These are phyloP conservation scores for Pestalotiopsis sp. DNA, from an alignment of 2,329 filamentous ascomycete species.

Conservation along the genomic window DNA sequence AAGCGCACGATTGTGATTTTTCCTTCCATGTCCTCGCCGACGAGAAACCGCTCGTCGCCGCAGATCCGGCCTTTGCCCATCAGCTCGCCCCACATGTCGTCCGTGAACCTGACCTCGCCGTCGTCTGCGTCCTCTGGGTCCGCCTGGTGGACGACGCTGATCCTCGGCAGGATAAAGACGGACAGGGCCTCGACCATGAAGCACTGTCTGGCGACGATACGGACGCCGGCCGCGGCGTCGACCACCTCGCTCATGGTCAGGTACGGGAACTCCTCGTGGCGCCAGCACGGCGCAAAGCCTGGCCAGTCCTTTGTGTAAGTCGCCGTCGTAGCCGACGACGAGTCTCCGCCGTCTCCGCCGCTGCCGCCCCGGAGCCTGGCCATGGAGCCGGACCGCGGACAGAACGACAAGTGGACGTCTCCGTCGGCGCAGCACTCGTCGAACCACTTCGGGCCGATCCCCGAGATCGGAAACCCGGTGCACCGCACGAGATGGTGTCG, in stretches of 20 bases:
- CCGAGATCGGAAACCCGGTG: slow-evolving; percentile 56
- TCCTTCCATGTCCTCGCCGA: slow-evolving; percentile 57
- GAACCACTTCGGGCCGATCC: slow-evolving; percentile 51
- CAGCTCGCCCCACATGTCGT: slow-evolving; percentile 50
- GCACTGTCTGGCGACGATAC: slow-evolving; percentile 47
- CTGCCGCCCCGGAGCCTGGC: slow-evolving; percentile 15
- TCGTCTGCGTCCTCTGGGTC: slow-evolving; percentile 16
- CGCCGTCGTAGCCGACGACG: not conserved
- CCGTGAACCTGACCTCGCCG: slow-evolving; percentile 42
- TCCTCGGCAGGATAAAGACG: slow-evolving; percentile 42
- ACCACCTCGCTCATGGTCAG: slow-evolving; percentile 48
- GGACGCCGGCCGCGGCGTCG: slow-evolving; percentile 46
- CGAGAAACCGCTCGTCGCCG: slow-evolving; percentile 63
- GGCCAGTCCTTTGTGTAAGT: slow-evolving; percentile 26
- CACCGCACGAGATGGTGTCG: slow-evolving; percentile 48
- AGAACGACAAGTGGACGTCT: slow-evolving; percentile 45
- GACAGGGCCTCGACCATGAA: slow-evolving; percentile 50
- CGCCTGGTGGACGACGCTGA: slow-evolving; percentile 32
- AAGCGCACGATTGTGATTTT: slow-evolving; percentile 48
- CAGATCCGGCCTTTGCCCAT: slow-evolving; percentile 55
- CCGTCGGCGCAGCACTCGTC: slow-evolving; percentile 48
- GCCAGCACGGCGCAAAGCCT: slow-evolving; percentile 50
- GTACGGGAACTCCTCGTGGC: slow-evolving; percentile 56
- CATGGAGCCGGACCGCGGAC: slow-evolving; percentile 42
- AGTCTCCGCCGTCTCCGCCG: not conserved